Evolutionary conservation across 2,329 filamentous ascomycete genomes (phyloP), one percentile per base, ranked within the genome.

Genomic region (Hawksworthiomyces lignivorus): DNA sequence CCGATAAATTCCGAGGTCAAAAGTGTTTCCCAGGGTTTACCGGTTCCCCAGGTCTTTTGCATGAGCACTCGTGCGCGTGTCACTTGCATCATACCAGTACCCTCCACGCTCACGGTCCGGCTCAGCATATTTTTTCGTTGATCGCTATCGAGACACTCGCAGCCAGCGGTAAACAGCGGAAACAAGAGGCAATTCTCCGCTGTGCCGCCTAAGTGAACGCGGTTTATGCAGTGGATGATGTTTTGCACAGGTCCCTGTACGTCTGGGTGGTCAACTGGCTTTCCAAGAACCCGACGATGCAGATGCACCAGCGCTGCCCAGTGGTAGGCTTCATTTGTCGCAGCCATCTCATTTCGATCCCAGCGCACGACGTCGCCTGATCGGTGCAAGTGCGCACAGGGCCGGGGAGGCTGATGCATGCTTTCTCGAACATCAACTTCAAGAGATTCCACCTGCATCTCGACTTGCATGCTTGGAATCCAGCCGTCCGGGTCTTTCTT

Each of bases 161-260:
- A 89, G 0, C 86, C 87, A 1, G 86, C 86, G 1, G 84, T 85
- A 59, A 92, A 92, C 63, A 92, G 79, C 0, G 87, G 86, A 50
- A 92, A 89, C 29, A 92, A 59, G 15, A 86, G 64, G 53, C 84
- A 87, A 8, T 77, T 80, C 59, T 90, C 86, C 0, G 84, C 84
- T 14, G 78, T 79, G 22, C 80, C 80, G 6, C 83, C 82, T 11
- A 70, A 64, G 11, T 77, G 65, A 36, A 92, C 76, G 28, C 72
- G 73, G 18, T 68, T 67, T 47, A 90, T 64, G 24, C 78, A 73
- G 1, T 66, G 63, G 21, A 86, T 64, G 34, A 90, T 82, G 47
- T 76, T 71, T 28, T 67, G 60, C 5, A 89, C 77, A 0, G 77
- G 75, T 10, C 66, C 62, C 50, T 80, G 78, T 0, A 92, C 82